Conservation (phyloP, 2,329 filamentous ascomycete genomes). For the Aspergillus calidoustus region DNA sequence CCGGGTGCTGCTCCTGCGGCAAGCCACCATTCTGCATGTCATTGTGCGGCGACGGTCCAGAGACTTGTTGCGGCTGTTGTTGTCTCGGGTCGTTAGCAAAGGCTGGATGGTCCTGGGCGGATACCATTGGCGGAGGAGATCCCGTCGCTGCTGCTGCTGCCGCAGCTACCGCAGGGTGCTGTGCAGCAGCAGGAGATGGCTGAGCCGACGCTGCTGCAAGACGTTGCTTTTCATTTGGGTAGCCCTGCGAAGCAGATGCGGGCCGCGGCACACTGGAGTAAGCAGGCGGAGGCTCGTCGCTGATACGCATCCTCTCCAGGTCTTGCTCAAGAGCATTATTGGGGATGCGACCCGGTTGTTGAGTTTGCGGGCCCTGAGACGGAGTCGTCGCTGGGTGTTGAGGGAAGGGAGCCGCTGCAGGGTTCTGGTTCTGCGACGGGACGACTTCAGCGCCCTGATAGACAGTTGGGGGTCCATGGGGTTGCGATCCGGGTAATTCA, state of each 20-base stretch:
- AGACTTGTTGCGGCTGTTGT: slow-evolving; percentile 30
- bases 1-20: slow-evolving; percentile 11
- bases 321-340: slow-evolving; percentile 82
- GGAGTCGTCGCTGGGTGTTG: slow-evolving; percentile 32
- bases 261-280: slow-evolving; percentile 76
- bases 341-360: slow-evolving; percentile 50
- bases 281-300: slow-evolving; percentile 88
- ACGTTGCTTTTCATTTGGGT: slow-evolving; percentile 78
- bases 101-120: slow-evolving; percentile 72
- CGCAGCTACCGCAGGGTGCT: slow-evolving; percentile 29
- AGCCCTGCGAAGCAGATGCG: slow-evolving; percentile 56
- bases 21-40: slow-evolving; percentile 30
- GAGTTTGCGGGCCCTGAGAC: slow-evolving; percentile 23
- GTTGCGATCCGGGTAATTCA: slow-evolving; percentile 81
- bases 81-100: slow-evolving; percentile 82
- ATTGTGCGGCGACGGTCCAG: slow-evolving; percentile 40
- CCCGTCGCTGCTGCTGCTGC: slow-evolving; percentile 11
- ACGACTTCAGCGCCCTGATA: slow-evolving; percentile 85
- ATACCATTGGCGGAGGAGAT: slow-evolving; percentile 36
- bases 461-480: slow-evolving; percentile 86
- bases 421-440: slow-evolving; percentile 43
- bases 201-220: slow-evolving; percentile 38
- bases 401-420: slow-evolving; percentile 42
- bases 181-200: slow-evolving; percentile 24
- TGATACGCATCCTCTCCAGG: slow-evolving; percentile 78